Conservation (phyloP, 805 yeast species). For the Cyberlindnera sargentensis region DNA sequence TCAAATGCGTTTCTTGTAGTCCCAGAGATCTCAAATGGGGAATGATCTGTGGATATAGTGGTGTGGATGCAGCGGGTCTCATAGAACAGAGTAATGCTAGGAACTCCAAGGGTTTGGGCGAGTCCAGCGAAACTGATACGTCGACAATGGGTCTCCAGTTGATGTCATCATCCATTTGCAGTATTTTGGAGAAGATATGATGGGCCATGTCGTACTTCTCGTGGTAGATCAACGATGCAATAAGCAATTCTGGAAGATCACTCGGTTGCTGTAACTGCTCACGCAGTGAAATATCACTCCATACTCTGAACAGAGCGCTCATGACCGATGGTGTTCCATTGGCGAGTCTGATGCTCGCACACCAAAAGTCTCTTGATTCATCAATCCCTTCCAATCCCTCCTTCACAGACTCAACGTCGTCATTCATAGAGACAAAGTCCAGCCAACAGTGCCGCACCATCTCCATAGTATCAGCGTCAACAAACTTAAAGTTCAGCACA, state of each 20-base stretch:
- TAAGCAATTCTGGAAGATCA: constrained; percentile 9
- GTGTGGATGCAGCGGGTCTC: background rate
- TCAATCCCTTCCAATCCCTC: background rate
- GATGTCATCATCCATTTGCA: background rate
- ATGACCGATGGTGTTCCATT: constrained; percentile 11
- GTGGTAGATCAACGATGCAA: constrained; percentile 13
- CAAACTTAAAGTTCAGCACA: constrained; percentile 10
- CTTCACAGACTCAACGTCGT: constrained; percentile 2
- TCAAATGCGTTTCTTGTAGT: constrained; percentile 6
- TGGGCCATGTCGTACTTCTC: constrained; percentile 9
- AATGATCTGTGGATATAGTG: constrained; percentile 5
- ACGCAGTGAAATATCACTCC: background rate
- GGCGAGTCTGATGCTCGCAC: constrained; percentile 9
- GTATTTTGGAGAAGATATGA: constrained; percentile 2
- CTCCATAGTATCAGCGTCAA: constrained; percentile 4
- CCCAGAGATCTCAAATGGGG: constrained; percentile 6
- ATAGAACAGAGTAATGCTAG: constrained; percentile 7
- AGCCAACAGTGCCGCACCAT: constrained; percentile 12
- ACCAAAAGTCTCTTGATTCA: constrained; percentile 10
- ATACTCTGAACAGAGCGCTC: constrained; percentile 7
- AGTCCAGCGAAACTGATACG: constrained; percentile 7
- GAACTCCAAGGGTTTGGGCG: background rate
- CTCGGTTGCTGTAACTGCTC: constrained; percentile 4
- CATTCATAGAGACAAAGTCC: constrained; percentile 8
- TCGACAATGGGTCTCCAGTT: constrained; percentile 14